Percentiles rank a stretch among this genome's conserved stretches.
These are phyloP conservation scores for Epichloe typhina DNA, from an alignment of 2,329 filamentous ascomycete species.

Conservation along the genomic window DNA sequence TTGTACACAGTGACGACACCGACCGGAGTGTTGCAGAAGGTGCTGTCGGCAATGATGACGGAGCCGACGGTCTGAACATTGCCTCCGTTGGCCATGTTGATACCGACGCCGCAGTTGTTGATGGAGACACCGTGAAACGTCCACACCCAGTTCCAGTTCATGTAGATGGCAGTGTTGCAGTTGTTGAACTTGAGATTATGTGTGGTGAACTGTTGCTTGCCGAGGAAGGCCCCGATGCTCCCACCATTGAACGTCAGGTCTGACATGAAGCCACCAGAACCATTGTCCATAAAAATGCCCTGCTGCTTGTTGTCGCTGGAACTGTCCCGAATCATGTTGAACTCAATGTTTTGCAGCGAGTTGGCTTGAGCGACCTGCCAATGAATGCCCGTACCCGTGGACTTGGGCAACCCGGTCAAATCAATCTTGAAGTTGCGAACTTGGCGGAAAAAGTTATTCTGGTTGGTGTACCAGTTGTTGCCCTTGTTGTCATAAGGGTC, in stretches of 20 bases:
- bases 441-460: conserved; percentile 75
- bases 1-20: conserved; percentile 61
- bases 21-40: conserved; percentile 59
- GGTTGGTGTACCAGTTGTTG: conserved; percentile 65
- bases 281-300: conserved; percentile 77
- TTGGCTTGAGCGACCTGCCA: conserved; percentile 82
- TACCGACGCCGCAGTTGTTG: conserved; percentile 59
- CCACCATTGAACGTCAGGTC: conserved; percentile 78
- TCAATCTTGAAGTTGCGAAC: conserved; percentile 75
- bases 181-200: conserved; percentile 72
- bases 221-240: conserved; percentile 63
- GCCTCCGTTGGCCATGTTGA: conserved; percentile 60
- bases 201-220: conserved; percentile 78
- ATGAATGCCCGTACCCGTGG: conserved; percentile 57
- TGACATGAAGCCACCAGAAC: conserved; percentile 71
- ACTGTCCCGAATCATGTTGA: conserved; percentile 61
- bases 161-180: conserved; percentile 71
- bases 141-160: conserved; percentile 92
- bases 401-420: conserved; percentile 49
- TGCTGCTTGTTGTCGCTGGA: conserved; percentile 53
- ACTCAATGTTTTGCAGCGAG: conserved; percentile 66
- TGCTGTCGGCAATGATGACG: conserved; percentile 69
- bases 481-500: conserved; percentile 66
- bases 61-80: conserved; percentile 71
- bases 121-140: conserved; percentile 64